A percentile compares a stretch with the other conserved stretches of the same genome.
Evolutionary conservation across 169 alveolate genomes (phyloP).

Genomic region (Cryptosporidium sp.): DNA sequence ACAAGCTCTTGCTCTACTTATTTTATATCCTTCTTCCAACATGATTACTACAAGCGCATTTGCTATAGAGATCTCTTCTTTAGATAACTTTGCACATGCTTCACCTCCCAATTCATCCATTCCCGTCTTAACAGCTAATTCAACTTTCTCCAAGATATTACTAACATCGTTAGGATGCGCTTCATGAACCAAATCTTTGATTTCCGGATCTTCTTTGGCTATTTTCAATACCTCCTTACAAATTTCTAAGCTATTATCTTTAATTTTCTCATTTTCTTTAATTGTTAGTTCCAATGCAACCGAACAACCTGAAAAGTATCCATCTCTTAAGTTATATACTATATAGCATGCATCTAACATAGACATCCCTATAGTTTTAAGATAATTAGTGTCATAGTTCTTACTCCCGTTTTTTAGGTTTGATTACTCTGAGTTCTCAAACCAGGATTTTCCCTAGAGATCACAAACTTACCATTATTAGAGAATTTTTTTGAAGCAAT

Average conservation of each 20-base stretch:
- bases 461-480: constrained; percentile 21
- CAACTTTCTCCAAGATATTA: constrained; percentile 17
- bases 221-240: constrained; percentile 31
- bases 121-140: background rate
- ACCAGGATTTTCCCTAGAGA: background rate
- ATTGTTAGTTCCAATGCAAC: constrained; percentile 50
- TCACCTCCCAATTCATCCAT: constrained; percentile 39
- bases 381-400: background rate
- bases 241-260: constrained; percentile 4
- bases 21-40: constrained; percentile 46
- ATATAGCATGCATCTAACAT: constrained; percentile 54
- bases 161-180: constrained; percentile 40
- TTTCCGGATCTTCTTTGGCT: constrained; percentile 39
- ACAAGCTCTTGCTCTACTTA: constrained; percentile 63
- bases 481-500: constrained; percentile 51
- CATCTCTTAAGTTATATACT: constrained; percentile 62
- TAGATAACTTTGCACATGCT: constrained; percentile 13
- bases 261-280: background rate
- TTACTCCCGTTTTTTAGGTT: background rate
- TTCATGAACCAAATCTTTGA: constrained; percentile 40
- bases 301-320: constrained; percentile 61
- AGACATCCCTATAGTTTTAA: constrained; percentile 36
- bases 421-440: background rate
- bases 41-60: constrained; percentile 33
- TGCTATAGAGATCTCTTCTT: constrained; percentile 52